Base-by-base conservation (phyloP, 2,329 filamentous ascomycete species). In the Chalara sp. region DNA sequence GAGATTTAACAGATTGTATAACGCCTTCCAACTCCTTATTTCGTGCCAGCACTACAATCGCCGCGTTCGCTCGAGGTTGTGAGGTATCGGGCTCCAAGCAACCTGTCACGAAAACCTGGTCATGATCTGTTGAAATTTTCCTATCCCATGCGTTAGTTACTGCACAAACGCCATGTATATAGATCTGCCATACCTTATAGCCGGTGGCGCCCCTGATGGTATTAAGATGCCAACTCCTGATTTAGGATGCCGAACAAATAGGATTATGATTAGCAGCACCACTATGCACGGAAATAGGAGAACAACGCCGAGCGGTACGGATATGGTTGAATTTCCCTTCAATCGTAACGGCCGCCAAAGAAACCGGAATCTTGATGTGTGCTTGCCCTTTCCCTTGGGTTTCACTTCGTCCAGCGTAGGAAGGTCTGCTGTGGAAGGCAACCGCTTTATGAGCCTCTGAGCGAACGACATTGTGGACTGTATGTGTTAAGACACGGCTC, bases 11-110 rank as follows among this genome's bases (percentile, higher is more conserved):
- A 7, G 93, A 97, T 70, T 97, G 89, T 58, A 99, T 82, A 39
- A 99, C 93, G 53, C 93, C 93, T 1, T 96, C 91, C 57, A 99
- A 70, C 72, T 99, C 93, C 76, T 96, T 95, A 68, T 99, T 97
- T 62, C 93, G 79, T 49, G 93, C 93, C 53, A 99, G 79, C 39
- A 99, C 90, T 56, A 99, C 93, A 64, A 99, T 96, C 30, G 89
- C 92, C 54, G 89, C 93, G 65, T 97, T 99, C 60, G 89, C 93
- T 65, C 90, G 82, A 41, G 89, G 89, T 55, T 83, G 78, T 58
- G 81, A 83, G 33, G 84, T 87, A 63, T 95, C 86, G 46, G 87
- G 84, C 59, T 91, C 84, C 63, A 89, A 79, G 68, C 93, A 99
- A 58, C 93, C 93, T 37, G 84, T 87, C 47, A 90, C 87, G 64